phyloP scores from a whole-genome alignment of 768 basidiomycete species.

The Floccularia luteovirens region DNA sequence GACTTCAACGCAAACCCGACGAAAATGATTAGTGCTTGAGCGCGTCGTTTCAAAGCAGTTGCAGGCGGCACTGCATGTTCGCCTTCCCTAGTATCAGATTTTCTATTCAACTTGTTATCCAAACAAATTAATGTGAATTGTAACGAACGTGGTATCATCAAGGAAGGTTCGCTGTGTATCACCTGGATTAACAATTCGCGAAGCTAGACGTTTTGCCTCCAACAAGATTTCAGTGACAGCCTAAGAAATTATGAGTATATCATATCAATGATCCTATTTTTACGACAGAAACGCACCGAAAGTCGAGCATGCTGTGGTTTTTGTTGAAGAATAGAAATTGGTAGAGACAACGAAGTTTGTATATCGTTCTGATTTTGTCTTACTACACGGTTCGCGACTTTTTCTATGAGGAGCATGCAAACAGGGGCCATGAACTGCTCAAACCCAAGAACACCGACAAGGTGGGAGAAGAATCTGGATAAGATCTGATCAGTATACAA shows the following conservation, averaged over 20 bases:
- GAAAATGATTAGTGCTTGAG: conserved; percentile 63
- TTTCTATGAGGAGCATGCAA: conserved; percentile 80
- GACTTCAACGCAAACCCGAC: conserved; percentile 44
- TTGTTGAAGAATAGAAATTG: conserved; percentile 58
- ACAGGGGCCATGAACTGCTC: conserved; percentile 77
- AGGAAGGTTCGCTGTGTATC: conserved; percentile 39
- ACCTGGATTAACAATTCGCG: conserved; percentile 29
- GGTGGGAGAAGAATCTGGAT: conserved; percentile 79
- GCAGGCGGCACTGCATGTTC: conserved; percentile 42
- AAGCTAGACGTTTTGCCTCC: conserved; percentile 57
- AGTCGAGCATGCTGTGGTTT: conserved; percentile 40
- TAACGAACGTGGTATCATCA: conserved; percentile 45
- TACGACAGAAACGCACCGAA: conserved; percentile 28
- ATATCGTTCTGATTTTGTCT: conserved; percentile 58
- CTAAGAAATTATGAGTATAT: conserved; percentile 23
- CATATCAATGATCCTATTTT: background rate
- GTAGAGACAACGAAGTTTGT: conserved; percentile 52
- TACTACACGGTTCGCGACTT: conserved; percentile 58
- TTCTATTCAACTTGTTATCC: background rate
- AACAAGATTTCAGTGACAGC: conserved; percentile 55
- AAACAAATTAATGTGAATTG: background rate
- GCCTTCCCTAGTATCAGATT: conserved; percentile 37
- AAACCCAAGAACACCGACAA: conserved; percentile 76
- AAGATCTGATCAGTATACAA: background rate
- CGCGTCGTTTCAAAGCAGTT: conserved; percentile 45